A percentile compares a stretch with the other conserved stretches of the same genome.
These are phyloP conservation scores for Neurospora crassa DNA, from an alignment of 2,329 filamentous ascomycete genomes.

Conservation along the genomic window DNA sequence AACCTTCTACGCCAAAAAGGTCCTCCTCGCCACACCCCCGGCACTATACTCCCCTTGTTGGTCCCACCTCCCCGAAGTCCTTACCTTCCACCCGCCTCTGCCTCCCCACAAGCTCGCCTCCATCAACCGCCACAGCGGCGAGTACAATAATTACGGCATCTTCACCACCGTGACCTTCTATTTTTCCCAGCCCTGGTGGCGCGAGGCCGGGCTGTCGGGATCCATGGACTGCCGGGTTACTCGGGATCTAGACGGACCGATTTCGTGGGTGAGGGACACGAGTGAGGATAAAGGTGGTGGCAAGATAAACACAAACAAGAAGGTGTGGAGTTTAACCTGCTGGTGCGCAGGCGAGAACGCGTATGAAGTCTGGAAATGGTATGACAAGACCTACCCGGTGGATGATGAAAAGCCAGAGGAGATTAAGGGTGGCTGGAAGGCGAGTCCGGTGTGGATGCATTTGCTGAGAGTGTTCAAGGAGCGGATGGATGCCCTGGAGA, in stretches of 20 bases:
- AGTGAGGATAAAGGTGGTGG: constrained; percentile 9
- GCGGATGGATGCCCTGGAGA: not conserved
- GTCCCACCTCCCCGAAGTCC: constrained; percentile 32
- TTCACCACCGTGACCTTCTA: constrained; percentile 27
- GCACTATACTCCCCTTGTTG: constrained; percentile 33
- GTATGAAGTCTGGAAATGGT: not conserved
- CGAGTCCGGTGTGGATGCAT: not conserved
- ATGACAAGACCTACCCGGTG: not conserved
- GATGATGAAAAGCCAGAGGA: not conserved
- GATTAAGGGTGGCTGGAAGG: not conserved
- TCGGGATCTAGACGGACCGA: constrained; percentile 26
- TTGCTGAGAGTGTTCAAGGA: not conserved
- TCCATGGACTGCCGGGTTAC: constrained; percentile 16
- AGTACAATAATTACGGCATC: constrained; percentile 36
- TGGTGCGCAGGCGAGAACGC: not conserved
- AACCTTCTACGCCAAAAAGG: constrained; percentile 28
- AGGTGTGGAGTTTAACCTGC: not conserved
- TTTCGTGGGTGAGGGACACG: constrained; percentile 35
- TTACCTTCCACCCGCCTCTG: constrained; percentile 38
- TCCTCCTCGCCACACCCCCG: constrained; percentile 39
- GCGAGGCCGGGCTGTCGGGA: constrained; percentile 31
- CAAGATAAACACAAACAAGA: not conserved
- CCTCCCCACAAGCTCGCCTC: constrained; percentile 29
- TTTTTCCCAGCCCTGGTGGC: constrained; percentile 31
- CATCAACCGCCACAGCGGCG: constrained; percentile 24